These are phyloP conservation scores for Pichia sp. DNA, from an alignment of 1,139 yeast genomes.

Conservation along the genomic window DNA sequence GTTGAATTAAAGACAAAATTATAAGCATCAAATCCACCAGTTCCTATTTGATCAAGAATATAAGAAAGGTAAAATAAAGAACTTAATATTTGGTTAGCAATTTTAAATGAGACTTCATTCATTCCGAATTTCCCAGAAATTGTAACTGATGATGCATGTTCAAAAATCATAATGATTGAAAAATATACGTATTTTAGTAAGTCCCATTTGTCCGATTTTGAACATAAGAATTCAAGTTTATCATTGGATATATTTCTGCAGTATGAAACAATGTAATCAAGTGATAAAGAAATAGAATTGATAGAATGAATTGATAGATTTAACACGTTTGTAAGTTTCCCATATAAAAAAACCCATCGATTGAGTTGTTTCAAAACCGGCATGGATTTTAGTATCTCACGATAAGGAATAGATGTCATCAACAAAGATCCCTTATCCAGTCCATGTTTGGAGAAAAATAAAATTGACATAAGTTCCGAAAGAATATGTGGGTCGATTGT, in stretches of 20 bases:
- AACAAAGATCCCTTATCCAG: constrained; percentile 20
- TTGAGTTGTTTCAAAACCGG: constrained; percentile 50
- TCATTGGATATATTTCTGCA: constrained; percentile 6
- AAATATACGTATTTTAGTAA: constrained; percentile 23
- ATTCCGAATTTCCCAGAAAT: background rate
- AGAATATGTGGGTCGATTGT: constrained; percentile 17
- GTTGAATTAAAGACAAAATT: constrained; percentile 56
- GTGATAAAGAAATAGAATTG: constrained; percentile 1
- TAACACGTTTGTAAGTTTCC: background rate
- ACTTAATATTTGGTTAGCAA: constrained; percentile 28
- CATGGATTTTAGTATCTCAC: constrained; percentile 17
- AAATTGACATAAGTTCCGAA: constrained; percentile 16
- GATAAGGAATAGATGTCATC: background rate
- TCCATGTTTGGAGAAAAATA: constrained; percentile 30
- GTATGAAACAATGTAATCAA: constrained; percentile 4
- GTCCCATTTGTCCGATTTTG: constrained; percentile 18
- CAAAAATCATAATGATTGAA: constrained; percentile 25
- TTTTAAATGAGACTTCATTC: constrained; percentile 4
- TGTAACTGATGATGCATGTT: constrained; percentile 9
- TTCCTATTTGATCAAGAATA: constrained; percentile 54
- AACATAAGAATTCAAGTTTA: background rate
- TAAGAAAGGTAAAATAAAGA: constrained; percentile 50
- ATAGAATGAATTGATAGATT: background rate
- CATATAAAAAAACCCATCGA: constrained; percentile 39
- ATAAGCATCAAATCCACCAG: constrained; percentile 65